Percentiles rank a stretch among this genome's conserved stretches.
Conservation (phyloP, 768 basidiomycete species). For the Calocybe gangraenosa region DNA sequence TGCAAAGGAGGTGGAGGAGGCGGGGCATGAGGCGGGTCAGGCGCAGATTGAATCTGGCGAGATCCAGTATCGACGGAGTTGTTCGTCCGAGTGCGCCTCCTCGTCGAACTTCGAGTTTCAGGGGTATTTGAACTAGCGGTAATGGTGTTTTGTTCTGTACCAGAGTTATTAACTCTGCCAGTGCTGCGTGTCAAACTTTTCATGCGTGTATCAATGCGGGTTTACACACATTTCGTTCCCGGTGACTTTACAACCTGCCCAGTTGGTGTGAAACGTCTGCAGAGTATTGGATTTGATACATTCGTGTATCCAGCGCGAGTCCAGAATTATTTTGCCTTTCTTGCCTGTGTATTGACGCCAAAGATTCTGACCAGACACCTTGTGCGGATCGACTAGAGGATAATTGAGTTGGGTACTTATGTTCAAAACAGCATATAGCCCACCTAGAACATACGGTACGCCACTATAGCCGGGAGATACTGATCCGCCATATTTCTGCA, state of each 20-base stretch:
- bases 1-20: no score
- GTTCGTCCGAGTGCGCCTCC: slow-evolving; percentile 10
- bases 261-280: slow-evolving; percentile 72
- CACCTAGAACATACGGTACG: slow-evolving; percentile 77
- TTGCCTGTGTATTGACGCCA: slow-evolving; percentile 77
- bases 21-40: slow-evolving; percentile 17
- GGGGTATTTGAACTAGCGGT: slow-evolving; percentile 9
- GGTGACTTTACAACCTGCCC: slow-evolving; percentile 78
- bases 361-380: slow-evolving; percentile 75
- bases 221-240: slow-evolving; percentile 65
- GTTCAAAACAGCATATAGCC: slow-evolving; percentile 20
- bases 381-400: slow-evolving; percentile 68
- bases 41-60: slow-evolving; percentile 15
- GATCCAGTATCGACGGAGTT: slow-evolving; percentile 6
- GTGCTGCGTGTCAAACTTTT: no score
- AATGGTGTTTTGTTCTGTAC: slow-evolving; percentile 14
- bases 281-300: slow-evolving; percentile 67
- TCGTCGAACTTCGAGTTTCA: slow-evolving; percentile 9
- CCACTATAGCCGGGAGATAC: slow-evolving; percentile 75
- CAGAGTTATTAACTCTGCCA: slow-evolving; percentile 12
- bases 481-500: slow-evolving; percentile 72
- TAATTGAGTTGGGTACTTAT: neutral
- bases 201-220: neutral
- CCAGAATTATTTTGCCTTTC: slow-evolving; percentile 75
- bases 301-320: slow-evolving; percentile 71